Base-by-base conservation (phyloP, 164 flowering plant species). In the Stephania cephalantha region DNA sequence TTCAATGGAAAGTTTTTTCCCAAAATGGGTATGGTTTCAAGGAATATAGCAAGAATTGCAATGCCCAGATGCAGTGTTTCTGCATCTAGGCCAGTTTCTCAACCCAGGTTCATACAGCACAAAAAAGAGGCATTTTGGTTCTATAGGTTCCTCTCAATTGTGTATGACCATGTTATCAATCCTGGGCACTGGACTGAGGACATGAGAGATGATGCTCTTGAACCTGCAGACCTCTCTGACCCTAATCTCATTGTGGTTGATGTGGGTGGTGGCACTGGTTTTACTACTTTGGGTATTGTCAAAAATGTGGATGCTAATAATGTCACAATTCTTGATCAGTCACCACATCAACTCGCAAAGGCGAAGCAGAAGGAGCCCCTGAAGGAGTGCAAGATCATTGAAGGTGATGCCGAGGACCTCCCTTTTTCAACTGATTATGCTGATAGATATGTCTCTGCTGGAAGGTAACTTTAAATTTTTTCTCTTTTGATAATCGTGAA, bases 161-260 rank as follows among this genome's bases (percentile, higher is more conserved):
- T 88, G 53, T 89, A 89, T 75, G 91, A 88, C 79, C 90, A 87
- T 75, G 78, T 89, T n/a, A 85, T 88, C 74, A 89, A 89, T 77
- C 93, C 91, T 61, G 89, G 88, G 35, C 93, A 89, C 68, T 88
- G 93, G 93, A 89, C 93, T 73, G 91, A 89, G 79, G 91, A 89
- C 42, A 89, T 89, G 91, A 81, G 93, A 76, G 93, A 89, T 65
- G 90, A 89, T 1, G 91, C 93, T 0, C 89, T 89, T 55, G 93
- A 88, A 82, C 89, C 90, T 10, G 93, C 93, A 1, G 90, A 89
- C 75, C 85, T 89, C 45, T 69, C 61, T 71, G 76, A 86, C 68
- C 74, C 86, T 78, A 87, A 78, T 50, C 75, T 89, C 90, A 61
- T 85, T 7, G 91, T 89, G 48, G 88, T 89, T 1, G 91, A 89